phyloP scores from a whole-genome alignment of 306 rosid species.

The Quercus mongolica region DNA sequence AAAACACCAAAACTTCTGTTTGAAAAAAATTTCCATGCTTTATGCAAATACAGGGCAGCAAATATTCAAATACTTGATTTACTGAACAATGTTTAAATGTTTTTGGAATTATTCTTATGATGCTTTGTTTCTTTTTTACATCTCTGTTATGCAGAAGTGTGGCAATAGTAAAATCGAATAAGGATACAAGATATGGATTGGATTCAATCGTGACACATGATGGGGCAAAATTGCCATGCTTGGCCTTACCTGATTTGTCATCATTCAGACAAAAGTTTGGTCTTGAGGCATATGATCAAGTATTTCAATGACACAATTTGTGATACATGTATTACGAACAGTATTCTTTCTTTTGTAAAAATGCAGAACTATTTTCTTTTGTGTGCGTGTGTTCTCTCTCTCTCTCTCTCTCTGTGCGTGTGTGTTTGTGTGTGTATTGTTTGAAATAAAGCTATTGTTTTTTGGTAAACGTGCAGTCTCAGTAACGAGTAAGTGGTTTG shows the following conservation, averaged over 20 bases:
- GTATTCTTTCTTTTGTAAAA: neutral
- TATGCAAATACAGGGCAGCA: neutral
- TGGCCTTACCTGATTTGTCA: constrained; percentile 60
- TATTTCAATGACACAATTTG: constrained; percentile 26
- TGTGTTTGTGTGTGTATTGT: too few species aligned
- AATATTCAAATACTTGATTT: neutral
- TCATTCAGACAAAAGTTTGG: constrained; percentile 74
- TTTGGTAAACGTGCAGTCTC: neutral
- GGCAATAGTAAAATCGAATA: constrained; percentile 81
- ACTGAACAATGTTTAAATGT: neutral
- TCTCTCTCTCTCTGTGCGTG: too few species aligned
- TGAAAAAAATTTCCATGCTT: neutral
- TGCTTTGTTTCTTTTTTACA: neutral
- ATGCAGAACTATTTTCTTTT: neutral
- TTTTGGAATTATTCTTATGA: neutral
- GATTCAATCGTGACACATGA: constrained; percentile 89
- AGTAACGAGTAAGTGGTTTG: too few species aligned
- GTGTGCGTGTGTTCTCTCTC: too few species aligned
- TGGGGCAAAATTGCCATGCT: constrained; percentile 73
- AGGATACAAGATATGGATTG: constrained; percentile 76
- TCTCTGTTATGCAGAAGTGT: constrained; percentile 54
- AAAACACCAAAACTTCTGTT: neutral
- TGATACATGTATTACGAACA: neutral
- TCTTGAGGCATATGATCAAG: constrained; percentile 63
- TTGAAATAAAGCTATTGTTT: too few species aligned